Base-by-base conservation (phyloP, 78 protist genomes). In the Dictyostelium firmibasis region DNA sequence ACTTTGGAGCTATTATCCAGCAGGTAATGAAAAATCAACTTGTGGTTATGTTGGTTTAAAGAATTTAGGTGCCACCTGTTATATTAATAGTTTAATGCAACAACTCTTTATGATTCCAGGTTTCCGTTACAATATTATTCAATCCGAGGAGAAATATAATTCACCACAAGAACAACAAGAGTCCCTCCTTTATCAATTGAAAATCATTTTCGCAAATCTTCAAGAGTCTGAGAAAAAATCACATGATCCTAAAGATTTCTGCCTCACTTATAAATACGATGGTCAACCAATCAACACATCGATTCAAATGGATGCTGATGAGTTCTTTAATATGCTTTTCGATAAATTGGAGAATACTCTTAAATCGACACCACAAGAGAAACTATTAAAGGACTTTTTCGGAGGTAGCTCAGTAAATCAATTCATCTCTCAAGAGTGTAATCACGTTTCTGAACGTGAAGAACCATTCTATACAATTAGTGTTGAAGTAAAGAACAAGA, bases 41-140 rank as follows among this genome's bases (percentile, higher is more conserved):
- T 53, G 85, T 76, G 99, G 99, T 14, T 98, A 87, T 77, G 98
- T 94, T 5, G 99, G 99, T 43, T 91, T 98, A 41, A 33, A 77
- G 53, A 98, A 98, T 74, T 92, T 97, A 1, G 99, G 99, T 36
- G 98, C 99, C 20, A 98, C 98, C 13, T 98, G 99, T 95, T 98
- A 98, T 85, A 94, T 98, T 86, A 97, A 97, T 85, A 72, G 96
- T 36, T 92, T 97, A 35, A 29, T 97, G 94, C 98, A 97, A 96
- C 98, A 96, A 91, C 74, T 97, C 47, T 97, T 72, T 81, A 74
- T 89, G 91, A 72, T 93, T 33, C 97, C 97, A 10, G 93, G 69
- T 14, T 94, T 93, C 89, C 72, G 97, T 38, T 94, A 86, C 11
- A 78, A 75, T 47, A 94, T 94, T 35, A 77, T 94, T 35, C 89